Evolutionary conservation across 768 basidiomycete species (phyloP), one percentile per base, ranked within the genome.

Genomic region (Mrakia gelida): DNA sequence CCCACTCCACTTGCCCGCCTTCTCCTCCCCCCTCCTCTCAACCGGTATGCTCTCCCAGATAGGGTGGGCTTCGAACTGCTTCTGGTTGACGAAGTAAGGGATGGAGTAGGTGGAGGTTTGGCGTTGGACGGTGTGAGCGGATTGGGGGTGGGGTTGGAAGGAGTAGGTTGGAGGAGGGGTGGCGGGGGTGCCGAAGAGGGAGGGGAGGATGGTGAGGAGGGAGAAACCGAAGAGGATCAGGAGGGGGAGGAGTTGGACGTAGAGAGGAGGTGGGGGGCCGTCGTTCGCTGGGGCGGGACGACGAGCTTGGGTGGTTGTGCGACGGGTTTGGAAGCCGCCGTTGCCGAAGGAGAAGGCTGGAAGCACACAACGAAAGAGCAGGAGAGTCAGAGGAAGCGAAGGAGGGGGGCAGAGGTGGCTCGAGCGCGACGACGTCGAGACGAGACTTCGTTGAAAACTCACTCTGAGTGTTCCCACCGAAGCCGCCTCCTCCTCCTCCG

Each of bases 181-280:
- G n/a, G 87, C 81, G 7, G 54, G 49, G 73, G 81, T 45, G 61
- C 77, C 74, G 83, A 97, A 91, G 18, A 96, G 82, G 75, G 86
- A 90, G 0, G 95, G 94, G 15, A 98, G 84, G 75, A 92, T 89
- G 49, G 92, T 91, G 73, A 95, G 83, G 79, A 97, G 83, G 11
- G 94, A 95, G 83, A 98, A 92, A 0, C 86, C 88, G 82, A 97
- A 91, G 28, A 98, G 86, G 71, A 97, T 84, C 80, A 98, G 83
- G 32, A 98, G 87, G 13, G 95, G 96, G 43, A 95, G 87, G 52
- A 97, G 88, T 83, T 96, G 93, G 63, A 91, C 85, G 80, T 79
- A 82, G 26, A 73, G 68, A 13, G 82, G 77, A 23, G 59, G 80
- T 92, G 82, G 61, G 89, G 26, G 81, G 78, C 26, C 79, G 86